Conservation (phyloP, 306 rosid species). For the Abrus precatorius region DNA sequence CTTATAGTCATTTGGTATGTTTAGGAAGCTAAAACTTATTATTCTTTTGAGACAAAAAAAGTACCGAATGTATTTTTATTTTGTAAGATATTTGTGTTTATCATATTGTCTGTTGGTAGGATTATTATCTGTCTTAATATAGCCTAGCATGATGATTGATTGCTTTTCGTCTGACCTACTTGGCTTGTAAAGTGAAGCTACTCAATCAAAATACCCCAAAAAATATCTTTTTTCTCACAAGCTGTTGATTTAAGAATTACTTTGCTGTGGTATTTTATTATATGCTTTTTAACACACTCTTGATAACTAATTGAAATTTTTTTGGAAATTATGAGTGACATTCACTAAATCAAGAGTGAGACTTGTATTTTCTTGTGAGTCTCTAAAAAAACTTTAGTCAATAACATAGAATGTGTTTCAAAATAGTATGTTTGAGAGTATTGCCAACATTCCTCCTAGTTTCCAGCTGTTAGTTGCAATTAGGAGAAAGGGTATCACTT, state of each 20-base stretch:
- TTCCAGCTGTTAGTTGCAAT: no score
- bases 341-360: not conserved
- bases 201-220: conserved; percentile 2
- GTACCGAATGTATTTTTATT: conserved; percentile 20
- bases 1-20: conserved; percentile 21
- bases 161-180: not conserved
- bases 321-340: not conserved
- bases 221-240: not conserved
- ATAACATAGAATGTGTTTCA: not conserved
- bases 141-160: not conserved
- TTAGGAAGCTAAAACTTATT: conserved; percentile 20
- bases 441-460: no score
- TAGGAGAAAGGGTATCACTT: no score
- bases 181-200: not conserved
- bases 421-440: not conserved
- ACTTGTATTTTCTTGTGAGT: not conserved
- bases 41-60: conserved; percentile 26
- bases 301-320: not conserved
- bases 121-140: not conserved
- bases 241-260: not conserved
- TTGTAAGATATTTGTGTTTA: conserved; percentile 38
- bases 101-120: conserved; percentile 19
- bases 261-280: not conserved
- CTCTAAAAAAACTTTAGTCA: not conserved
- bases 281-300: not conserved